Evolutionary conservation across 352 stramenopile genomes (phyloP).

Genomic region (Globisporangium barbulae): DNA sequence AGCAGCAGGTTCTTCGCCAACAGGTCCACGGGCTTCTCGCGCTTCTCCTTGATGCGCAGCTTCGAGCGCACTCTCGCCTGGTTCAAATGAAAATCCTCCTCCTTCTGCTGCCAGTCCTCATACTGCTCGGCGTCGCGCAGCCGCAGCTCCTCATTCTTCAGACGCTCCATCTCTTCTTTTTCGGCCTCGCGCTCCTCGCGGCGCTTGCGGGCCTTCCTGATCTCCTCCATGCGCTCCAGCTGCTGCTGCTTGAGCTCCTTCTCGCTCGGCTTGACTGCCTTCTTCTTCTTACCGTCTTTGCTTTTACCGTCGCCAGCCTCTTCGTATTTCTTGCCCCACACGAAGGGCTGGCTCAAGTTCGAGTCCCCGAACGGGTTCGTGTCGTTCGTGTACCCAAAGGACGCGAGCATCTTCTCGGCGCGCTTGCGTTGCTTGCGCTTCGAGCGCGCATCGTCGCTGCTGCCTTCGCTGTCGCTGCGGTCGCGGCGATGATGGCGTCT

Average conservation of each 20-base stretch:
- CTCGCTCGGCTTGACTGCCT: conserved; percentile 22
- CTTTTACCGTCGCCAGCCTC: conserved; percentile 12
- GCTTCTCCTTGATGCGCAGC: conserved; percentile 80
- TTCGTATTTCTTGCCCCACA: conserved; percentile 97
- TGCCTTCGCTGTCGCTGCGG: conserved; percentile 6
- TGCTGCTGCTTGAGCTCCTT: conserved; percentile 66
- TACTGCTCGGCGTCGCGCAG: conserved; percentile 96
- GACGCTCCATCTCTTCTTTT: conserved; percentile 94
- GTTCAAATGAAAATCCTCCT: conserved; percentile 96
- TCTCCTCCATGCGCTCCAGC: conserved; percentile 91
- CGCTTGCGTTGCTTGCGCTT: conserved; percentile 66
- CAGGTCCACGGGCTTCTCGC: conserved; percentile 96
- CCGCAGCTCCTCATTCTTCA: conserved; percentile 93
- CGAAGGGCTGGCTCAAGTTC: conserved; percentile 96
- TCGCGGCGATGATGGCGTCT: not conserved
- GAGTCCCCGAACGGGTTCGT: conserved; percentile 98
- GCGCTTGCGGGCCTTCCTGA: conserved; percentile 93
- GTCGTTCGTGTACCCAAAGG: conserved; percentile 97
- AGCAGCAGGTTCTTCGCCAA: conserved; percentile 99
- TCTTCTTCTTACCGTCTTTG: conserved; percentile 3
- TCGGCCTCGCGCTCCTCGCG: conserved; percentile 88
- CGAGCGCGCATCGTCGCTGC: conserved; percentile 31
- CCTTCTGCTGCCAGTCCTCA: conserved; percentile 97
- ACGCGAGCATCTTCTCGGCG: conserved; percentile 68
- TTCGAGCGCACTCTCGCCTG: conserved; percentile 92